Percentiles rank a stretch among this genome's conserved stretches.
phyloP scores from a whole-genome alignment of 768 basidiomycete species.

The Pisolithus sp. region DNA sequence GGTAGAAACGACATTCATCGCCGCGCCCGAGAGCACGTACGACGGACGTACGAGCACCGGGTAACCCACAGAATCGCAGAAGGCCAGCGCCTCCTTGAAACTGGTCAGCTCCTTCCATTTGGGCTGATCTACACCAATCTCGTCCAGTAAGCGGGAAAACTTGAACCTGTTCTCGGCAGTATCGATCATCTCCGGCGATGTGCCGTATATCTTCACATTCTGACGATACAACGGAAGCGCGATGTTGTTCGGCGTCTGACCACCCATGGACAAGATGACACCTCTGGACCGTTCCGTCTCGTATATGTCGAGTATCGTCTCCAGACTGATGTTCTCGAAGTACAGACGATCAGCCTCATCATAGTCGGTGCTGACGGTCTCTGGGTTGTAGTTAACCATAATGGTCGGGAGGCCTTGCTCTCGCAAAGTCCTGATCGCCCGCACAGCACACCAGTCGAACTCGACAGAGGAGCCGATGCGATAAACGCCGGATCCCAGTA shows the following conservation, averaged over 20 bases:
- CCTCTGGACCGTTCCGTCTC: slow-evolving; percentile 85
- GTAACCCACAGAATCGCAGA: slow-evolving; percentile 91
- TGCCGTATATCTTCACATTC: slow-evolving; percentile 98
- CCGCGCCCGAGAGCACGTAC: slow-evolving; percentile 98
- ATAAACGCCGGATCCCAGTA: slow-evolving; percentile 96
- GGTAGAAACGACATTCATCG: slow-evolving; percentile 99
- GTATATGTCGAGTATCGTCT: slow-evolving; percentile 96
- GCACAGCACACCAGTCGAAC: slow-evolving; percentile 99
- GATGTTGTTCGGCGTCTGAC: slow-evolving; percentile 98
- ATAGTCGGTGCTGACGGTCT: slow-evolving; percentile 98
- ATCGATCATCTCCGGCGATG: slow-evolving; percentile 99
- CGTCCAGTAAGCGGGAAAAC: slow-evolving; percentile 95
- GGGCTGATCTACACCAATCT: slow-evolving; percentile 98
- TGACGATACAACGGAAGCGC: slow-evolving; percentile 92
- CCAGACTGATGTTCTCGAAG: slow-evolving; percentile 97
- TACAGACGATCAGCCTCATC: slow-evolving; percentile 98
- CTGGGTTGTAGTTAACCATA: slow-evolving; percentile 99
- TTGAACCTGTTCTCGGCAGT: slow-evolving; percentile 99
- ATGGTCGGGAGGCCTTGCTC: slow-evolving; percentile 92
- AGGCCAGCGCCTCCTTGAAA: slow-evolving; percentile 78
- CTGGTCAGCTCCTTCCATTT: slow-evolving; percentile 94
- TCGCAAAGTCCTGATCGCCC: slow-evolving; percentile 91
- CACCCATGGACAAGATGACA: slow-evolving; percentile 96
- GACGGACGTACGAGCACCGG: slow-evolving; percentile 96
- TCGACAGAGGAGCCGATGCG: slow-evolving; percentile 98